Evolutionary conservation across 495 filamentous ascomycete species (phyloP).

Genomic region (Astrocystis sublimbata): DNA sequence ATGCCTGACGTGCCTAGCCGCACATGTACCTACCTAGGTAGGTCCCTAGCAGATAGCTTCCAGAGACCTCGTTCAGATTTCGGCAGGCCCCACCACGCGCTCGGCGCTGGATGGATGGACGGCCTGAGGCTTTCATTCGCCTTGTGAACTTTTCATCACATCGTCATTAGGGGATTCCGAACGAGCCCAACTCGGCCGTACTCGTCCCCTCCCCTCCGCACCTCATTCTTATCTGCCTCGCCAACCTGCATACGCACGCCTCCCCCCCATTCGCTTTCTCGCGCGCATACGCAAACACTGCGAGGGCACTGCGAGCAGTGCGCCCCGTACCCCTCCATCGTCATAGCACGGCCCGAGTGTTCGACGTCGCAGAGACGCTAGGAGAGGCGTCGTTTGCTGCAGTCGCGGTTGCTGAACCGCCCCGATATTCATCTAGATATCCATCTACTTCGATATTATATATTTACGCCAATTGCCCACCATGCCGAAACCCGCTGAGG

Average conservation of each 20-base stretch:
- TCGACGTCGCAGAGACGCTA: background rate
- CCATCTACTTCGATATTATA: background rate
- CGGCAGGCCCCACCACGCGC: constrained; percentile 12
- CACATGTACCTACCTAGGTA: background rate
- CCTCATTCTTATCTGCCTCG: background rate
- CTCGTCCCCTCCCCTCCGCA: background rate
- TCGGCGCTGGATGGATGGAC: background rate
- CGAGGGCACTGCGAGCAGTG: background rate
- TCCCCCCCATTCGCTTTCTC: too few species aligned
- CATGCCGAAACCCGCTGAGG: constrained; percentile 13
- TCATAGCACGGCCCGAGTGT: background rate
- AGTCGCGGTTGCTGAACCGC: background rate
- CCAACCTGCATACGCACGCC: background rate
- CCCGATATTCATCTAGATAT: too few species aligned
- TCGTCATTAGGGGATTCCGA: constrained; percentile 12
- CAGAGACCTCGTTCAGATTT: constrained; percentile 2
- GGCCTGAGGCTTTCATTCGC: constrained; percentile 5
- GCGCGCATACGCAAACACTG: too few species aligned
- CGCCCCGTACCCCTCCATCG: background rate
- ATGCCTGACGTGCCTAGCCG: too few species aligned
- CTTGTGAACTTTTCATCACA: constrained; percentile 18
- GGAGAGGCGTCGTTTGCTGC: background rate
- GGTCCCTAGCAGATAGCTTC: background rate
- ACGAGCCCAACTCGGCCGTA: background rate
- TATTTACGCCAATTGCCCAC: constrained; percentile 4